Base-by-base conservation (phyloP, 1,284 basidiomycete genomes). In the Termitomyces sp. region DNA sequence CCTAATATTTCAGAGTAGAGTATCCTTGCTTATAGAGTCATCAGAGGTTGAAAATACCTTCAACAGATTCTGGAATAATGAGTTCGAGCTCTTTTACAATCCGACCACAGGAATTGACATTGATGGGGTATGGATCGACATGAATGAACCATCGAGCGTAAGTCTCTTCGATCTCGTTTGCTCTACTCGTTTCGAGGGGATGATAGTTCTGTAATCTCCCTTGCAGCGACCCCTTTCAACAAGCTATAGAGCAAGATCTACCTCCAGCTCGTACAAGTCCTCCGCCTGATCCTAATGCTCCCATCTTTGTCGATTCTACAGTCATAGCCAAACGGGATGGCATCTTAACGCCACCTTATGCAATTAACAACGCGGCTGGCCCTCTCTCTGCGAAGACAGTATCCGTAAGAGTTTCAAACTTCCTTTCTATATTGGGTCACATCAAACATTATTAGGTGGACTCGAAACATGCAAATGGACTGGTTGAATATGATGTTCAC, bases 71-170 rank as follows among this genome's bases (percentile, higher is more conserved):
- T 89, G 86, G 86, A 77, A 70, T 10, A 75, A 73, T 46, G 84
- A 88, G 63, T 87, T 87, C 58, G 61, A 70, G 21, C 56, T 71
- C 7, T 88, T 89, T 71, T 88, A 84, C 65, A 73, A 73, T 61
- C 73, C 79, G 0, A 60, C 72, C 6, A 76, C 69, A 0, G 85
- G 84, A 3, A 58, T 86, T 17, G 82, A 87, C 58, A 83, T 86
- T 33, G 85, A 86, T 60, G 85, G 84, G 12, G 76, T 75, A 12
- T 87, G 84, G 85, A 86, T 86, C 40, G 84, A 86, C 61, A 87
- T 87, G 84, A 87, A 87, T 64, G 85, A 87, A 57, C 83, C 85
- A 10, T 67, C 83, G 3, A 86, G 78, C 59, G 82, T 83, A 60
- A 19, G 74, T 60, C 31, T 43, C 38, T 36, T 19, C 38, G 15